Conservation (phyloP, 495 filamentous ascomycete genomes). For the Penicillium verhagenii region DNA sequence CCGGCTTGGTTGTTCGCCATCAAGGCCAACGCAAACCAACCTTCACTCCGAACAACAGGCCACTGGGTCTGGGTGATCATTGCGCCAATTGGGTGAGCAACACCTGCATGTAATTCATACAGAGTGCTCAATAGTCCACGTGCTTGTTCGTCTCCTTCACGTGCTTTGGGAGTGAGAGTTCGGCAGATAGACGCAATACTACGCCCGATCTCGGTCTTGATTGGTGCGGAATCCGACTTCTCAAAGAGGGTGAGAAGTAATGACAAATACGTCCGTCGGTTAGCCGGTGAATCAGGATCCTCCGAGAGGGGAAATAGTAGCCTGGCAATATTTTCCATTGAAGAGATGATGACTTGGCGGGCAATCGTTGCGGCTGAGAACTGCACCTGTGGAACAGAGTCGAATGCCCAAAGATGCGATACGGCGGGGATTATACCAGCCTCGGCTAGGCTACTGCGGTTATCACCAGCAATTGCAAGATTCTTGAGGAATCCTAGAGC, state of each 20-base stretch:
- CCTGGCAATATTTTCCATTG: conserved; percentile 53
- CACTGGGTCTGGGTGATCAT: conserved; percentile 69
- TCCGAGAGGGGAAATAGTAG: conserved; percentile 42
- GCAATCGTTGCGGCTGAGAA: conserved; percentile 66
- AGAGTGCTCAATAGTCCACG: conserved; percentile 43
- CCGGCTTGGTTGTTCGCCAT: conserved; percentile 58
- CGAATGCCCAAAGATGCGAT: conserved; percentile 59
- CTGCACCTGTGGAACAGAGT: conserved; percentile 64
- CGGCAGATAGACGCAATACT: conserved; percentile 64
- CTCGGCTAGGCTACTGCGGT: conserved; percentile 58
- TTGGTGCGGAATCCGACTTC: conserved; percentile 59
- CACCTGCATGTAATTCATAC: conserved; percentile 48
- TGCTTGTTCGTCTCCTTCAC: conserved; percentile 26
- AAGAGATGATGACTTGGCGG: conserved; percentile 62
- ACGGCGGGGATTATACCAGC: conserved; percentile 53
- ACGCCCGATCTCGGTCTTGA: conserved; percentile 72
- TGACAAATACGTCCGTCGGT: conserved; percentile 54
- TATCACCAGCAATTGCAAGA: conserved; percentile 64
- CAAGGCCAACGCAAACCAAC: conserved; percentile 71
- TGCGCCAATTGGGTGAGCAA: conserved; percentile 55
- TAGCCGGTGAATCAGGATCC: conserved; percentile 37
- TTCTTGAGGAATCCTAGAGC: conserved; percentile 77
- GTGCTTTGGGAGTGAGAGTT: conserved; percentile 44
- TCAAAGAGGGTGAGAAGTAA: conserved; percentile 57
- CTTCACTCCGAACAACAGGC: conserved; percentile 68